These are phyloP conservation scores for Arachis stenosperma DNA, from an alignment of 306 rosid genomes.

Conservation along the genomic window DNA sequence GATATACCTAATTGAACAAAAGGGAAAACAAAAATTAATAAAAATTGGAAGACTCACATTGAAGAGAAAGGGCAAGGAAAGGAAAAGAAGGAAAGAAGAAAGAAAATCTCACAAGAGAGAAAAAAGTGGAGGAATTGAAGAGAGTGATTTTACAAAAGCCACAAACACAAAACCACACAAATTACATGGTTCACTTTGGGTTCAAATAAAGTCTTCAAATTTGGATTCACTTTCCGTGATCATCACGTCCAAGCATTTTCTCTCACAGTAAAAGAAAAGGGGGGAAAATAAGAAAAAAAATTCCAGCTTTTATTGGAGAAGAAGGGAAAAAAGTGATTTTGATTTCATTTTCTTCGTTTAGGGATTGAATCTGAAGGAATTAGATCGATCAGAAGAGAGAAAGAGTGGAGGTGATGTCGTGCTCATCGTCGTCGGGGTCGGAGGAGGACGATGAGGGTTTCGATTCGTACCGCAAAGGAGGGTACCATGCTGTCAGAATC, in stretches of 20 bases:
- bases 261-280: neutral
- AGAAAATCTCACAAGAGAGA: slow-evolving; percentile 38
- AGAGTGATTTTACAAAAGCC: slow-evolving; percentile 43
- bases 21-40: neutral
- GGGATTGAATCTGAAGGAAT: neutral
- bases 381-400: slow-evolving; percentile 36
- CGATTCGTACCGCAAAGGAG: slow-evolving; percentile 93
- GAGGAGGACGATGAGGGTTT: slow-evolving; percentile 95
- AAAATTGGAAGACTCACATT: slow-evolving; percentile 45
- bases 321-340: neutral
- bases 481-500: slow-evolving; percentile 90
- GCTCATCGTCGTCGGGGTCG: slow-evolving; percentile 91
- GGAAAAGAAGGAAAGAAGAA: slow-evolving; percentile 16
- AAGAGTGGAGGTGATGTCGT: slow-evolving; percentile 60
- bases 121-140: slow-evolving; percentile 59
- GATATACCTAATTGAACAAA: neutral
- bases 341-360: no score
- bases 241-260: slow-evolving; percentile 18
- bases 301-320: neutral
- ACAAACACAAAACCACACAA: slow-evolving; percentile 40
- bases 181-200: neutral
- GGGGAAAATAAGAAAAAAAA: neutral
- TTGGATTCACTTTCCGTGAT: slow-evolving; percentile 10
- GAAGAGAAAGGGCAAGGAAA: neutral
- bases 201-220: neutral